Conservation (phyloP, 148 eudicot species). For the Mesembryanthemum crystallinum region DNA sequence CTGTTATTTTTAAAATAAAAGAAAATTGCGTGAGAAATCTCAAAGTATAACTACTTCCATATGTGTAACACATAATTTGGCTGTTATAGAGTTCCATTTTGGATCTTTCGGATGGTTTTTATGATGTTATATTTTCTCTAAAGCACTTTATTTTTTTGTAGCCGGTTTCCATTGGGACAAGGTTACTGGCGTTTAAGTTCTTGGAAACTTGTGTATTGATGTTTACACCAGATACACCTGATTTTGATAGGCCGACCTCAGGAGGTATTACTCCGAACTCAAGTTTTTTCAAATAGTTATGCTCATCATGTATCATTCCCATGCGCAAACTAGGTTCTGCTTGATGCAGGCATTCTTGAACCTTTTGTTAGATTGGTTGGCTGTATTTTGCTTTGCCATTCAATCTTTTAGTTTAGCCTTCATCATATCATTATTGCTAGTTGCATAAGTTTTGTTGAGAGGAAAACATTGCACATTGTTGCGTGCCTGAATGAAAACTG, state of each 20-base stretch:
- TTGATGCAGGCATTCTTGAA: neutral
- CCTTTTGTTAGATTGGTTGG: neutral
- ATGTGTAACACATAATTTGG: neutral
- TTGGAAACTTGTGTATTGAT: slow-evolving; percentile 65
- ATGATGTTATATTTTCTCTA: neutral
- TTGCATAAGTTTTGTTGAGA: neutral
- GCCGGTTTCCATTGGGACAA: slow-evolving; percentile 58
- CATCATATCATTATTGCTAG: neutral
- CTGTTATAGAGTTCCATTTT: neutral
- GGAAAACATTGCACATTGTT: no score
- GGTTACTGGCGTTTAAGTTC: slow-evolving; percentile 80
- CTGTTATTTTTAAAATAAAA: no score
- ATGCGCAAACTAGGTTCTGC: neutral
- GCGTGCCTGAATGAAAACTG: no score
- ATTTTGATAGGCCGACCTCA: slow-evolving; percentile 36
- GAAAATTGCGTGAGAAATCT: no score
- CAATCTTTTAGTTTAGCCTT: neutral
- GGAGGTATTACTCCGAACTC: slow-evolving; percentile 50
- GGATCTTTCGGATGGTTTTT: neutral
- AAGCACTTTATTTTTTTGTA: slow-evolving; percentile 28
- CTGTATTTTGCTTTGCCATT: neutral
- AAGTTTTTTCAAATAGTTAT: neutral
- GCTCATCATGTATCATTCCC: slow-evolving; percentile 4
- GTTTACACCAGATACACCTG: slow-evolving; percentile 54
- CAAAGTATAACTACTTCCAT: neutral